Conservation (phyloP, 176 grass and related monocot species). For the Paspalum vaginatum region DNA sequence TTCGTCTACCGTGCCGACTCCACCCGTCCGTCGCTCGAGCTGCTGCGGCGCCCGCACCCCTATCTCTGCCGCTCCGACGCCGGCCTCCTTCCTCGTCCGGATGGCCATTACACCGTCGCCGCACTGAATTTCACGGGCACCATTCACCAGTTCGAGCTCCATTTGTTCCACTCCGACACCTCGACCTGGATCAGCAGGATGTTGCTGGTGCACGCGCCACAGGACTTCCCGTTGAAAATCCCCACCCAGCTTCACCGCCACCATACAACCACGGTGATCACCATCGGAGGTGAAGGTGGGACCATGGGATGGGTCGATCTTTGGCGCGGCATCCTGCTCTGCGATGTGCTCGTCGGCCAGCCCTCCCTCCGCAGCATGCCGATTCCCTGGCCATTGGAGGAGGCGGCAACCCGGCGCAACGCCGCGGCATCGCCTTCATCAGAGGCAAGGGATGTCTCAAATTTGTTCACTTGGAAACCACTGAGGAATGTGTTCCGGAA, state of each 20-base stretch:
- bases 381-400: background rate
- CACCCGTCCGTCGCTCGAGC: background rate
- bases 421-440: background rate
- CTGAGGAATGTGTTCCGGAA: background rate
- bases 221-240: background rate
- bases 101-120: background rate
- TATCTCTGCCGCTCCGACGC: background rate
- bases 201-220: background rate
- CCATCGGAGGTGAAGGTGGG: slow-evolving; percentile 9
- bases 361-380: background rate
- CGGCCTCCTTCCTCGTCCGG: background rate
- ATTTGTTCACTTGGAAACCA: background rate
- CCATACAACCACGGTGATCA: background rate
- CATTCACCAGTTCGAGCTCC: background rate
- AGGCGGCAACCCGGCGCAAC: background rate
- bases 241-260: background rate
- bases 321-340: slow-evolving; percentile 1
- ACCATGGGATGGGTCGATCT: slow-evolving; percentile 14
- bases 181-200: background rate
- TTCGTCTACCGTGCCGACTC: slow-evolving; percentile 15
- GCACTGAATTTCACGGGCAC: rapidly evolving
- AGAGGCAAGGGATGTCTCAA: background rate
- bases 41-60: background rate
- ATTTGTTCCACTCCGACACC: background rate
- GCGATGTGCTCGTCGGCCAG: background rate